Base-by-base conservation (phyloP, 2,329 filamentous ascomycete species). In the Xylaria sp. region DNA sequence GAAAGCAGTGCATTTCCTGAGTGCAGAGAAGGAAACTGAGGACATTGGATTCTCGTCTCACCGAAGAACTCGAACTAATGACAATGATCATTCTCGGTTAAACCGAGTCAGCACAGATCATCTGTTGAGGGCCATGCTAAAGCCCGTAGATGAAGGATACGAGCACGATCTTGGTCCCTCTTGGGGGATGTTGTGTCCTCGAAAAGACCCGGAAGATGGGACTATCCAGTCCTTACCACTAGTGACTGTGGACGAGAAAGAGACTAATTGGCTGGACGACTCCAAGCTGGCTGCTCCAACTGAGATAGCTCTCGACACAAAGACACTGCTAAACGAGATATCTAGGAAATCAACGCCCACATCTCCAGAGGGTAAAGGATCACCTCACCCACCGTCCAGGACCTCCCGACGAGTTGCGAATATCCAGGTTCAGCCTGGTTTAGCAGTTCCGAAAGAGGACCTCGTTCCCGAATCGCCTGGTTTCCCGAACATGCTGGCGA, bases 401-500 rank as follows among this genome's bases (percentile, higher is more conserved):
- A 21, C 46, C 40, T 17, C 51, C 1, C 40, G 37, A 49, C 63
- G 23, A 47, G 55, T 57, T 15, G 47, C 61, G 9, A 62, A 62
- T 12, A 60, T 68, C 21, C 23, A 57, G 4, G 38, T 67, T n/a
- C 61, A 58, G 12, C 23, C 60, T 8, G 55, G 40, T 23, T 54
- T 73, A 47, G 50, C 61, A 23, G 66, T 71, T 15, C 69, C 72
- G 14, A 52, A 63, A 17, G 43, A 66, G 33, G 58, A 67, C 35
- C 12, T 66, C 12, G 47, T 61, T 23, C 71, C 70, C 6, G 72
- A 74, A 38, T 74, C 72, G 17, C 72, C 71, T 14, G 72, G 72
- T 3, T 74, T 73, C 60, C 70, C 71, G 9, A 72, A 66, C 11
- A 72, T 74, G 72, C 60, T 74, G 53, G 71, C 71, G 33, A 59